Base-by-base conservation (phyloP, 495 filamentous ascomycete species). In the Achaetomiella virescens region DNA sequence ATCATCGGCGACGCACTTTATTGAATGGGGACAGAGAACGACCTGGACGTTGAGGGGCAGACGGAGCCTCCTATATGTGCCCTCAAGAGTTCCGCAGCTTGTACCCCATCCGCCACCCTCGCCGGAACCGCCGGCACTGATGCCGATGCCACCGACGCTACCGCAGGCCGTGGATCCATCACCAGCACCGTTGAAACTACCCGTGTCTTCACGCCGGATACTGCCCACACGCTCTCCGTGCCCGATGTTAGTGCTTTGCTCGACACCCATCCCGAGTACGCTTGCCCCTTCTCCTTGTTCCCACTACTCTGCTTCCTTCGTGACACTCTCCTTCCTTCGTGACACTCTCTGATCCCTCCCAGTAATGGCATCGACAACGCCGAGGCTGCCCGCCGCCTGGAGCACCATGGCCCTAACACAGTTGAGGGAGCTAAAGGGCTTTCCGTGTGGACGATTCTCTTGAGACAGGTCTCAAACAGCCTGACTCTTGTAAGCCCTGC, bases 391-490 rank as follows among this genome's bases (percentile, higher is more conserved):
- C 64, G 65, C 61, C 75, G 73, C 58, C 68, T 81, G 49, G 62
- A 66, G 55, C 59, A 66, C 47, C 58, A 78, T 75, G 79, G 79
- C 52, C 66, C 69, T 14, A 81, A 81, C 66, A 76, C 68, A 60
- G 72, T 81, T 48, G 75, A 79, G 57, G 69, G 71, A 62, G 73
- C 73, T 66, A 68, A 71, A 48, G 75, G 76, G 60, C 64, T 80
- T 64, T 78, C 75, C 66, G 61, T 71, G 66, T 79, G 73, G 72
- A 78, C 77, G 61, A 78, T 81, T 62, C 71, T 81, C 62, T 40
- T 80, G 59, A 78, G 79, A 57, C 79, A 81, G 59, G 73, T 81
- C 20, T 78, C 76, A 52, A 80, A 80, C 63, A 80, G 73, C 62
- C 64, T 75, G 52, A 75, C 73, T 57, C 55, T 69, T 56, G 66